These are phyloP conservation scores for Parasitella parasitica DNA, from an alignment of 371 early-diverging fungal species.

Conservation along the genomic window DNA sequence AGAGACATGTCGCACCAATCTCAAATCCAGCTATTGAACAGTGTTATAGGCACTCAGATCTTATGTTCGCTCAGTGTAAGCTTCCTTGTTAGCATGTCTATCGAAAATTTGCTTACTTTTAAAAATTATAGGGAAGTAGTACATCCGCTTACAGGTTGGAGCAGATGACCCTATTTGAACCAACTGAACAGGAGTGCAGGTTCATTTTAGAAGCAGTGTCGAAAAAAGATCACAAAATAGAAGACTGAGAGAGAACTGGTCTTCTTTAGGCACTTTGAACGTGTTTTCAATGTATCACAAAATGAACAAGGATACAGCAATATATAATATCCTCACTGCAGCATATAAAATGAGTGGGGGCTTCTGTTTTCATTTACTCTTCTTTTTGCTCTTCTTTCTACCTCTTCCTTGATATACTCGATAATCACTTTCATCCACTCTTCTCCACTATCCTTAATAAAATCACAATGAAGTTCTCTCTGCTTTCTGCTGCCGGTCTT, in stretches of 20 bases:
- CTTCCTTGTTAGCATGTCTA: not conserved
- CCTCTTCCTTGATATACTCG: not conserved
- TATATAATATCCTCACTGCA: not conserved
- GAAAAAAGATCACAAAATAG: constrained; percentile 15
- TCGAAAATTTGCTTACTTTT: not conserved
- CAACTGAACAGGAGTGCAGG: constrained; percentile 25
- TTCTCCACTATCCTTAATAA: constrained; percentile 14
- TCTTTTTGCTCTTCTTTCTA: constrained; percentile 5
- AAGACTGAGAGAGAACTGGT: constrained; percentile 7
- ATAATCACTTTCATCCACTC: constrained; percentile 4
- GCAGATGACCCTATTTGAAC: constrained; percentile 15
- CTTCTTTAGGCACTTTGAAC: constrained; percentile 16
- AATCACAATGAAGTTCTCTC: constrained; percentile 26
- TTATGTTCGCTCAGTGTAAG: constrained; percentile 40
- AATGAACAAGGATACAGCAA: constrained; percentile 5
- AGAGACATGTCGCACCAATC: constrained; percentile 30
- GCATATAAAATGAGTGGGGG: constrained; percentile 1
- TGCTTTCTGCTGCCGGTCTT: constrained; percentile 21
- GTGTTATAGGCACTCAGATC: constrained; percentile 35
- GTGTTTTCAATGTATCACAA: constrained; percentile 36
- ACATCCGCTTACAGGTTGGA: constrained; percentile 19
- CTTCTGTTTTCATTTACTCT: not conserved
- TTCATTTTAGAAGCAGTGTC: constrained; percentile 15
- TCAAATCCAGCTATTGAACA: constrained; percentile 33
- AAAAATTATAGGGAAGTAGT: constrained; percentile 9